phyloP scores from a whole-genome alignment of 2,329 filamentous ascomycete genomes.

The Ophiostoma ulmi region DNA sequence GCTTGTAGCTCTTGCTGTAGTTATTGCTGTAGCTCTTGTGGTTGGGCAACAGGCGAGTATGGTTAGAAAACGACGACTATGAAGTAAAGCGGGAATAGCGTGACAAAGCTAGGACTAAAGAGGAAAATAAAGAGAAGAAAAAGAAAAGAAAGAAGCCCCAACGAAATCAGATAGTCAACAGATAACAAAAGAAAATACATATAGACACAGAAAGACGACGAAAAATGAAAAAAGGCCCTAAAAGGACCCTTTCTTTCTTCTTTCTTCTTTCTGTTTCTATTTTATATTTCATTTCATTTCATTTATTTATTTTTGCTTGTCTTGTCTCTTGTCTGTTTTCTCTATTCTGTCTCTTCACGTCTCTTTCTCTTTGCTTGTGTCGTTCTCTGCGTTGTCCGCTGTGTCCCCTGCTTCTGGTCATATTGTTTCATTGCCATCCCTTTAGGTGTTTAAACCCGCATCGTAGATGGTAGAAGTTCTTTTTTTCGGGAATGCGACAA shows the following conservation, averaged over 20 bases:
- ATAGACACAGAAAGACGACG: not conserved
- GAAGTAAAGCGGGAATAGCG: not conserved
- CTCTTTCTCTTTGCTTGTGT: too few relatives aligned
- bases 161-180: not conserved
- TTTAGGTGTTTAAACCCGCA: too few relatives aligned
- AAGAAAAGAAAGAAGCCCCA: not conserved
- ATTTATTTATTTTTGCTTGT: not conserved
- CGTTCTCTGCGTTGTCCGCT: too few relatives aligned
- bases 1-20: too few relatives aligned
- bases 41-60: too few relatives aligned
- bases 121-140: not conserved
- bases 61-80: not conserved
- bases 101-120: not conserved
- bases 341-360: not conserved
- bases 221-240: conserved; percentile 1
- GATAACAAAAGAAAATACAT: not conserved
- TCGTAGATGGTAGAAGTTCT: too few relatives aligned
- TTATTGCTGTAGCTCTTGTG: too few relatives aligned
- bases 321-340: not conserved
- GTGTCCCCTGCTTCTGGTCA: too few relatives aligned
- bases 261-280: not conserved
- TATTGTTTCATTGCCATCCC: too few relatives aligned
- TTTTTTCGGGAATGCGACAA: too few relatives aligned
- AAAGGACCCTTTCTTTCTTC: not conserved
- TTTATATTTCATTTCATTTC: too few relatives aligned